phyloP scores from a whole-genome alignment of 2,329 filamentous ascomycete species.

The Corinectria fuckeliana region DNA sequence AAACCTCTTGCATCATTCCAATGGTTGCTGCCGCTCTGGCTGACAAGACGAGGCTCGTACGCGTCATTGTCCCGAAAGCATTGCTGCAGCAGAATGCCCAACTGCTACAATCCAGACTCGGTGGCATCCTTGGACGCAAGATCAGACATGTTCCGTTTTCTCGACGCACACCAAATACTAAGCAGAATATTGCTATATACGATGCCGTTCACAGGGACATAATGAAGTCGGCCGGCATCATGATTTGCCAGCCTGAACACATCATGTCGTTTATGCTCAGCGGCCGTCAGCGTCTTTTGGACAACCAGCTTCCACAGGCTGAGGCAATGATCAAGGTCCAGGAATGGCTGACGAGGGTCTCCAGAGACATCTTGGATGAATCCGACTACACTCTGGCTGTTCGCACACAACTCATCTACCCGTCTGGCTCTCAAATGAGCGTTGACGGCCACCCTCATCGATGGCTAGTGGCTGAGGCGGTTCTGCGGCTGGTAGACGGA shows the following conservation, averaged over 20 bases:
- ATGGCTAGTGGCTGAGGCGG: slow-evolving; percentile 54
- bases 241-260: slow-evolving; percentile 69
- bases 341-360: slow-evolving; percentile 54
- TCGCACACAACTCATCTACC: slow-evolving; percentile 65
- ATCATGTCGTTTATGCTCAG: slow-evolving; percentile 70
- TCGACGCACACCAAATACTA: slow-evolving; percentile 47
- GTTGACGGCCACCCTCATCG: slow-evolving; percentile 62
- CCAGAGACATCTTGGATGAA: slow-evolving; percentile 71
- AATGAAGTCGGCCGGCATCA: slow-evolving; percentile 53
- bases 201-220: slow-evolving; percentile 48
- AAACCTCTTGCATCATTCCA: slow-evolving; percentile 63
- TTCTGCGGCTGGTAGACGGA: slow-evolving; percentile 51
- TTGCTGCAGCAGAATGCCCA: slow-evolving; percentile 65
- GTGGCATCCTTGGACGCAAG: slow-evolving; percentile 59
- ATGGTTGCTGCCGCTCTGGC: slow-evolving; percentile 56
- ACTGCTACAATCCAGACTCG: slow-evolving; percentile 60
- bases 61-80: slow-evolving; percentile 64
- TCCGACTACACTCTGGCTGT: slow-evolving; percentile 63
- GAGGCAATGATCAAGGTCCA: slow-evolving; percentile 59
- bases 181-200: slow-evolving; percentile 43
- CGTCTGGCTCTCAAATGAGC: slow-evolving; percentile 55
- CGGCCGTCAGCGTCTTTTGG: slow-evolving; percentile 62
- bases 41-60: slow-evolving; percentile 53
- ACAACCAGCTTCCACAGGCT: slow-evolving; percentile 53
- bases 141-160: slow-evolving; percentile 66